These are phyloP conservation scores for Coniella lustricola DNA, from an alignment of 2,329 filamentous ascomycete species.

Conservation along the genomic window DNA sequence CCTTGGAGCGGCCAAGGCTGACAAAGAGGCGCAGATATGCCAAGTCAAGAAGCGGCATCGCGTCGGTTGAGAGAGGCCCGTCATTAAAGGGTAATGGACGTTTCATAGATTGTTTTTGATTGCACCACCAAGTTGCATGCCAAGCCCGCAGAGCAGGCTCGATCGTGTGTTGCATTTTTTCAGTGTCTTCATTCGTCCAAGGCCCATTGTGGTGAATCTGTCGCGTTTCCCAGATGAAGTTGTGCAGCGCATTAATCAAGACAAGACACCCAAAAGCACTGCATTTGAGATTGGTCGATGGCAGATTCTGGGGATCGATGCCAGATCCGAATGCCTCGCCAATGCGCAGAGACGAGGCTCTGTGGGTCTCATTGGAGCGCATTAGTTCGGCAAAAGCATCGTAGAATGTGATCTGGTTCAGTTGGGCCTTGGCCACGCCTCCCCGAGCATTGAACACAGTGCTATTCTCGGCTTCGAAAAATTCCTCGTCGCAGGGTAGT, in stretches of 20 bases:
- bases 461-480: slow-evolving; percentile 79
- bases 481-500: slow-evolving; percentile 85
- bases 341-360: slow-evolving; percentile 40
- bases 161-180: slow-evolving; percentile 92
- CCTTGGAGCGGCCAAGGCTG: slow-evolving; percentile 84
- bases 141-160: slow-evolving; percentile 90
- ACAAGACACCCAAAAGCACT: slow-evolving; percentile 90
- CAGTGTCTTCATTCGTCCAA: slow-evolving; percentile 88
- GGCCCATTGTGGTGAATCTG: slow-evolving; percentile 81
- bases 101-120: slow-evolving; percentile 76
- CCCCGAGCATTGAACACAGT: slow-evolving; percentile 74
- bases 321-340: slow-evolving; percentile 39
- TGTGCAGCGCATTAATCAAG: slow-evolving; percentile 89
- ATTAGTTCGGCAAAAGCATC: slow-evolving; percentile 74
- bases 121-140: slow-evolving; percentile 87
- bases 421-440: slow-evolving; percentile 60
- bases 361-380: slow-evolving; percentile 60
- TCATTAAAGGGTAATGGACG: slow-evolving; percentile 76
- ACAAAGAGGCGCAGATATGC: slow-evolving; percentile 91
- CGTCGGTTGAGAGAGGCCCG: slow-evolving; percentile 80
- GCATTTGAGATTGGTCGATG: slow-evolving; percentile 61
- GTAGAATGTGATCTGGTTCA: slow-evolving; percentile 71
- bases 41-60: slow-evolving; percentile 82
- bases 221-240: slow-evolving; percentile 96
- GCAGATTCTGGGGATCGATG: slow-evolving; percentile 39